Conservation (phyloP, 495 filamentous ascomycete species). For the Polyplosphaeria fusca region DNA sequence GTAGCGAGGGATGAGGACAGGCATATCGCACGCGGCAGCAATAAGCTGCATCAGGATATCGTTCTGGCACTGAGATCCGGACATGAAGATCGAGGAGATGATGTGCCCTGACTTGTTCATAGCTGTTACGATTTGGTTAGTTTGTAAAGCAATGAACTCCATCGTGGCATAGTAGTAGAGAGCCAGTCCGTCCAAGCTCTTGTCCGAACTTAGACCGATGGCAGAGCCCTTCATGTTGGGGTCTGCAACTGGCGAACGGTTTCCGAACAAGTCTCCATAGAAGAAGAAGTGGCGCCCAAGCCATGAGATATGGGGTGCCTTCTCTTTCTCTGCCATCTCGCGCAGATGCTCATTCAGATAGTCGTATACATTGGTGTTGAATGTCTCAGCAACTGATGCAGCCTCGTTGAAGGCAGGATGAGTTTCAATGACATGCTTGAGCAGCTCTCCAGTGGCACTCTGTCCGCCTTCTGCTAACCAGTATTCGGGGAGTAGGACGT, state of each 20-base stretch:
- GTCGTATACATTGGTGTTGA: slow-evolving; percentile 83
- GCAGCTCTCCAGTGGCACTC: slow-evolving; percentile 86
- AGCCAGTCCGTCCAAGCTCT: slow-evolving; percentile 77
- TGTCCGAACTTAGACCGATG: slow-evolving; percentile 81
- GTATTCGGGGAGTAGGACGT: slow-evolving; percentile 82
- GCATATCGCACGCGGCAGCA: slow-evolving; percentile 84
- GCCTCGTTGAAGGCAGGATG: slow-evolving; percentile 84
- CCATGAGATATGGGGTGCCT: slow-evolving; percentile 75
- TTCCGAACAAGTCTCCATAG: slow-evolving; percentile 97
- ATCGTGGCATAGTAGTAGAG: slow-evolving; percentile 89
- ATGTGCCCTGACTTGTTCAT: slow-evolving; percentile 49
- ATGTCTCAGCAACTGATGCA: slow-evolving; percentile 67
- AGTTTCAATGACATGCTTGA: slow-evolving; percentile 90
- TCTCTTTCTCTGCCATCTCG: slow-evolving; percentile 61
- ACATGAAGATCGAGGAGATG: slow-evolving; percentile 96
- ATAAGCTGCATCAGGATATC: slow-evolving; percentile 85
- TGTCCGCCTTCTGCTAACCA: slow-evolving; percentile 98
- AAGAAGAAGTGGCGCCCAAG: slow-evolving; percentile 93
- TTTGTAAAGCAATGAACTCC: slow-evolving; percentile 97
- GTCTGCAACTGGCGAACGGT: slow-evolving; percentile 89
- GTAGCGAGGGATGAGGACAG: slow-evolving; percentile 86
- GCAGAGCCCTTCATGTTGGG: slow-evolving; percentile 85
- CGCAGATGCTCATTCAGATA: slow-evolving; percentile 87
- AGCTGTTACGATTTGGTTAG: slow-evolving; percentile 86
- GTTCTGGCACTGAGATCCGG: slow-evolving; percentile 94